These are phyloP conservation scores for Teratosphaeriaceae sp. DNA, from an alignment of 2,329 filamentous ascomycete species.

Conservation along the genomic window DNA sequence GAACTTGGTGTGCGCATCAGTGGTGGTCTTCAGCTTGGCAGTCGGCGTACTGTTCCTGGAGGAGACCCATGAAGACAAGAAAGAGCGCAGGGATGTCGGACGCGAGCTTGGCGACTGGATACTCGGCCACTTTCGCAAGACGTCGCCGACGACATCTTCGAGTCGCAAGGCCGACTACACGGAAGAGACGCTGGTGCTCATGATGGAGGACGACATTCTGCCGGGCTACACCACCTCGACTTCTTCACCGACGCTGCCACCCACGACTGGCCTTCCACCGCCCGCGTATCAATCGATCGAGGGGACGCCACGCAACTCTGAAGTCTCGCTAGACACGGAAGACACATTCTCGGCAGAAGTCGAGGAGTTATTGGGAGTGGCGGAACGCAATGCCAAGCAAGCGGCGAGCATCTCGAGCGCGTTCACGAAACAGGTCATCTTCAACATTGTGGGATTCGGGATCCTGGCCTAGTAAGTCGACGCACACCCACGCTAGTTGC, in stretches of 20 bases:
- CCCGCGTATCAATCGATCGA: constrained; percentile 29
- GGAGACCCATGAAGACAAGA: constrained; percentile 74
- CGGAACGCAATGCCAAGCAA: constrained; percentile 20
- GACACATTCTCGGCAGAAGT: constrained; percentile 18
- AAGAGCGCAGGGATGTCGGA: constrained; percentile 65
- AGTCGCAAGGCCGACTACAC: constrained; percentile 27
- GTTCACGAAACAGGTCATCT: constrained; percentile 77
- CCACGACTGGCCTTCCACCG: constrained; percentile 22
- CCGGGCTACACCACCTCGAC: constrained; percentile 61
- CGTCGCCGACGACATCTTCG: constrained; percentile 6
- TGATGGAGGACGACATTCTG: constrained; percentile 55
- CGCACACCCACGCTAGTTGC: background rate
- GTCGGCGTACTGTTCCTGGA: constrained; percentile 73
- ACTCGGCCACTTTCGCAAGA: constrained; percentile 23
- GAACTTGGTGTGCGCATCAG: constrained; percentile 66
- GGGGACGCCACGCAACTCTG: constrained; percentile 21
- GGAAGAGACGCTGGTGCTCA: constrained; percentile 57
- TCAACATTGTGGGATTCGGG: constrained; percentile 85
- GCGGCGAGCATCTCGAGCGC: constrained; percentile 47
- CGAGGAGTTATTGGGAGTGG: constrained; percentile 24
- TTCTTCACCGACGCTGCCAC: constrained; percentile 44
- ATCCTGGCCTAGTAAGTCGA: constrained; percentile 84
- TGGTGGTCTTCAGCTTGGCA: constrained; percentile 72
- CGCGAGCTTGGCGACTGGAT: constrained; percentile 67
- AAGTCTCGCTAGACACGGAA: constrained; percentile 4